Conservation (phyloP, 371 early-diverging fungal genomes). For the Smittium culicis region DNA sequence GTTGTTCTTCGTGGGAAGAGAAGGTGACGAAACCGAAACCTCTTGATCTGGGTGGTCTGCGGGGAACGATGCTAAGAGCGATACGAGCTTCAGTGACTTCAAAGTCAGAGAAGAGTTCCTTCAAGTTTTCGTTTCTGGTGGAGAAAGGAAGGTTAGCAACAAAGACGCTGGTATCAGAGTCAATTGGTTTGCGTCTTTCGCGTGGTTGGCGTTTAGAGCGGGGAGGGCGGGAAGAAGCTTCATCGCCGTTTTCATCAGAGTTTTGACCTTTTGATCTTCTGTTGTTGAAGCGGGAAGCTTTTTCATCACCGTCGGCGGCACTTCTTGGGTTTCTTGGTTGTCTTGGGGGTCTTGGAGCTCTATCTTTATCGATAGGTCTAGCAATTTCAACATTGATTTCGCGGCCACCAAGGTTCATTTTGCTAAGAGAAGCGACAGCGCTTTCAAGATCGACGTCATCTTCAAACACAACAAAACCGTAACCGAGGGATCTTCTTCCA, state of each 20-base stretch:
- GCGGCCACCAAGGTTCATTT: conserved; percentile 60
- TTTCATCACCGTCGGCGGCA: conserved; percentile 13
- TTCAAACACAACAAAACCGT: conserved; percentile 81
- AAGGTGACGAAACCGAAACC: conserved; percentile 89
- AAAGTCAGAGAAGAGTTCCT: conserved; percentile 59
- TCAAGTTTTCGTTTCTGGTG: conserved; percentile 58
- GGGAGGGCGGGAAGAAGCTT: conserved; percentile 14
- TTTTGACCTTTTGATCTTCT: conserved; percentile 9
- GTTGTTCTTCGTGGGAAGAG: conserved; percentile 59
- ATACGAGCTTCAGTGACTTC: conserved; percentile 62
- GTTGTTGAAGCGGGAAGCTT: conserved; percentile 15
- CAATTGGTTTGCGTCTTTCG: conserved; percentile 36
- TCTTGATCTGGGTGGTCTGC: conserved; percentile 44
- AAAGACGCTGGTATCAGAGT: conserved; percentile 67
- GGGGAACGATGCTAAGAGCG: conserved; percentile 38
- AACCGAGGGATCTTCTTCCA: conserved; percentile 64
- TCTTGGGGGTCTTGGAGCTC: background rate
- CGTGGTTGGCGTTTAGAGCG: conserved; percentile 10
- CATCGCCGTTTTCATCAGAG: conserved; percentile 13
- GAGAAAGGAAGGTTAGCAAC: conserved; percentile 86
- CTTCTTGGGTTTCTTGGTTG: conserved; percentile 13
- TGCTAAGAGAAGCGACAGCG: conserved; percentile 55
- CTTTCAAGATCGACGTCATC: conserved; percentile 52
- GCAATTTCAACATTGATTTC: conserved; percentile 79
- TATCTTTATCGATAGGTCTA: conserved; percentile 38